Evolutionary conservation across 2,329 filamentous ascomycete species (phyloP).

Genomic region (Fusarium papillatum): DNA sequence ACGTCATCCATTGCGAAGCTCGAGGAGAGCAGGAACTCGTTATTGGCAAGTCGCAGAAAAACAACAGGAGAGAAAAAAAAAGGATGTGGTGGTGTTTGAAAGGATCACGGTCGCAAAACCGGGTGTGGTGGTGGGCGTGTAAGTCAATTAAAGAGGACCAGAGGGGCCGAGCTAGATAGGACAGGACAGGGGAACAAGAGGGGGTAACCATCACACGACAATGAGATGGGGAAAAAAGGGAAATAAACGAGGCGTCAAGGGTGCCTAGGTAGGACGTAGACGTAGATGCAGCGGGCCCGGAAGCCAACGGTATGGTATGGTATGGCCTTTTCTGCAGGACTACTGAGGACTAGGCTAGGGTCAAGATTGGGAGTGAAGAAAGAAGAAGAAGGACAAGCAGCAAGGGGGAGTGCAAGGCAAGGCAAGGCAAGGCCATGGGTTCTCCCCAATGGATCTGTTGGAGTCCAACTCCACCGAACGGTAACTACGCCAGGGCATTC

Average conservation of each 20-base stretch:
- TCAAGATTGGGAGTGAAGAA: conserved; percentile 4
- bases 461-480: conserved; percentile 8
- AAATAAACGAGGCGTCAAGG: conserved; percentile 8
- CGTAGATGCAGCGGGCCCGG: background rate
- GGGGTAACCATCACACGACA: conserved; percentile 38
- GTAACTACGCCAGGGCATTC: conserved; percentile 5
- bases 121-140: conserved; percentile 38
- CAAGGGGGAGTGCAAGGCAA: conserved; percentile 18
- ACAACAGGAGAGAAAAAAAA: background rate
- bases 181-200: conserved; percentile 9
- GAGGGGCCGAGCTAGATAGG: conserved; percentile 22
- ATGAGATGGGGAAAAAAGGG: conserved; percentile 6
- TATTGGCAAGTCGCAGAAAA: background rate
- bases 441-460: background rate
- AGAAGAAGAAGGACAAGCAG: conserved; percentile 6
- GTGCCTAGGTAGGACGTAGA: background rate
- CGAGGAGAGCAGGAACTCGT: background rate
- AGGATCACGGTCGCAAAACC: conserved; percentile 15
- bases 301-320: conserved; percentile 3
- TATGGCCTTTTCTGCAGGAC: conserved; percentile 1
- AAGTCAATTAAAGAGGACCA: conserved; percentile 44
- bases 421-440: conserved; percentile 11
- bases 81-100: conserved; percentile 3
- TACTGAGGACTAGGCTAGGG: conserved; percentile 7
- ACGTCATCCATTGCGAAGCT: conserved; percentile 54